These are phyloP conservation scores for Epichloe uncinata DNA, from an alignment of 2,329 filamentous ascomycete genomes.

Conservation along the genomic window DNA sequence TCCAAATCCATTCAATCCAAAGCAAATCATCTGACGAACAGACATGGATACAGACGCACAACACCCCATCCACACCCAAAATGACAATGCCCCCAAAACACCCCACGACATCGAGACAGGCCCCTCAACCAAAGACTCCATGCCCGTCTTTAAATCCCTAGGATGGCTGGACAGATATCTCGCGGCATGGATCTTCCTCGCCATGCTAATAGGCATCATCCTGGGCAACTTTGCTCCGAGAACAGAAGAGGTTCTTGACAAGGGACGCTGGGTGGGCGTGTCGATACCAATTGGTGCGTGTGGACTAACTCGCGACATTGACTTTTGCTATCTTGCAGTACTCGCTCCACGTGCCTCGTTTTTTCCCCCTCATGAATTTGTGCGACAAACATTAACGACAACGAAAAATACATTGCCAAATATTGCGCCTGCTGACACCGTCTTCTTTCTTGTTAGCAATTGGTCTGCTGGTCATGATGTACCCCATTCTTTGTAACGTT, in stretches of 20 bases:
- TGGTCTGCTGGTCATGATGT: slow-evolving; percentile 85
- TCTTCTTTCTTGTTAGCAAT: slow-evolving; percentile 37
- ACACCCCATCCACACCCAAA: not conserved
- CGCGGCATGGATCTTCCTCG: slow-evolving; percentile 62
- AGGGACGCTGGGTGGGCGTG: slow-evolving; percentile 57
- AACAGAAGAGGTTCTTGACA: slow-evolving; percentile 49
- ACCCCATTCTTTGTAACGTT: slow-evolving; percentile 81
- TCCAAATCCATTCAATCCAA: too few species aligned
- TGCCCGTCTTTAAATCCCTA: slow-evolving; percentile 38
- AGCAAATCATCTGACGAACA: not conserved
- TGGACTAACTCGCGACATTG: too few species aligned
- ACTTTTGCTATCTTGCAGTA: too few species aligned
- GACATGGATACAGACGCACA: not conserved
- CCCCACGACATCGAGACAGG: not conserved
- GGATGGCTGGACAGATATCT: slow-evolving; percentile 50
- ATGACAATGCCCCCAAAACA: not conserved
- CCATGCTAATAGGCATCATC: slow-evolving; percentile 63
- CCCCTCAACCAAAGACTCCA: not conserved
- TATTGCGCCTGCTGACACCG: too few species aligned
- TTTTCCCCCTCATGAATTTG: too few species aligned
- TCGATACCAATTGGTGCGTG: slow-evolving; percentile 49
- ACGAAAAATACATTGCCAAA: too few species aligned
- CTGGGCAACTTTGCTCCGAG: slow-evolving; percentile 61
- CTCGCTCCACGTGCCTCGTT: too few species aligned
- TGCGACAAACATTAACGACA: too few species aligned